A percentile compares a stretch with the other conserved stretches of the same genome.
These are phyloP conservation scores for Pascua guehoae DNA, from an alignment of 1,284 basidiomycete species.

Conservation along the genomic window DNA sequence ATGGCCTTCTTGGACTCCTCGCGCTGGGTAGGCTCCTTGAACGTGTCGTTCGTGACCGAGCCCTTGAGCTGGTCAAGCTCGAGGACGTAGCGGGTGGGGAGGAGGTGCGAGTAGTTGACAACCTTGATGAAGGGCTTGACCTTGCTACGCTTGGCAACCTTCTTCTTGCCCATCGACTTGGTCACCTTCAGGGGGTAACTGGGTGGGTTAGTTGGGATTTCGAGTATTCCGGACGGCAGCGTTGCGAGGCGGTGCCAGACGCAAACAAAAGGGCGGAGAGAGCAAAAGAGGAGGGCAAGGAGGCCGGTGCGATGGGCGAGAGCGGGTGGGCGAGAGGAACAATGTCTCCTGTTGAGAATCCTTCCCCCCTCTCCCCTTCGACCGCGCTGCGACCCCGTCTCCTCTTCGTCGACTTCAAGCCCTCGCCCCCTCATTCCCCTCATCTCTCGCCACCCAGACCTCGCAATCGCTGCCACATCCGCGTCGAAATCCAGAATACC, in stretches of 20 bases:
- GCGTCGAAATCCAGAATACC: slow-evolving; percentile 10
- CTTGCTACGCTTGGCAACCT: slow-evolving; percentile 81
- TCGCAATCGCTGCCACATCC: background rate
- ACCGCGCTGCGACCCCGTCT: background rate
- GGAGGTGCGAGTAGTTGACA: slow-evolving; percentile 94
- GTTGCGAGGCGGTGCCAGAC: background rate
- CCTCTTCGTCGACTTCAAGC: background rate
- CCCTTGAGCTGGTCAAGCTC: slow-evolving; percentile 92
- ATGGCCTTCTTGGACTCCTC: slow-evolving; percentile 91
- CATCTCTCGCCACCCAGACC: background rate
- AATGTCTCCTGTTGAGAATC: too few relatives aligned
- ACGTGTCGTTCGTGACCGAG: slow-evolving; percentile 73
- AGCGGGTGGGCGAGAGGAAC: too few relatives aligned
- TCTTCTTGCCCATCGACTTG: slow-evolving; percentile 93
- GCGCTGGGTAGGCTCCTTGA: slow-evolving; percentile 90
- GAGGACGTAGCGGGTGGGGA: slow-evolving; percentile 94
- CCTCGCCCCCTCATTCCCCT: background rate
- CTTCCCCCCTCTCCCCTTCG: background rate
- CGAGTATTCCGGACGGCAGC: background rate
- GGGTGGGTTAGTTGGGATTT: background rate
- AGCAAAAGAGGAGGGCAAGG: background rate
- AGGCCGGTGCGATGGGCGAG: background rate
- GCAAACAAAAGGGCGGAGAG: background rate
- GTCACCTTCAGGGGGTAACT: slow-evolving; percentile 93
- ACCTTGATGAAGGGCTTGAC: slow-evolving; percentile 99